A percentile compares a stretch with the other conserved stretches of the same genome.
phyloP scores from a whole-genome alignment of 805 yeast species.

The Wickerhamiella nectarea region DNA sequence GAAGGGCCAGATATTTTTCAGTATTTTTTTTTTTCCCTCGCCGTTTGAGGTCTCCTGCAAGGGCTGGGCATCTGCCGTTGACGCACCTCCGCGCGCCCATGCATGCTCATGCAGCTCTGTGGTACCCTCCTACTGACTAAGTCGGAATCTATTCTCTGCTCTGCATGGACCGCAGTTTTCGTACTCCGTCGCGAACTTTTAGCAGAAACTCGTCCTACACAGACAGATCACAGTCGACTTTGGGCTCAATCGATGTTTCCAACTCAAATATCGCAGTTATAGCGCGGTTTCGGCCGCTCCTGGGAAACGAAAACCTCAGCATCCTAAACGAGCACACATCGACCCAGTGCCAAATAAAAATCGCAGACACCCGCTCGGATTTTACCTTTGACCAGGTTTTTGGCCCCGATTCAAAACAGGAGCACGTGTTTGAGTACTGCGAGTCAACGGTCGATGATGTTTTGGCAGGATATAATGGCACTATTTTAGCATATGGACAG shows the following conservation, averaged over 20 bases:
- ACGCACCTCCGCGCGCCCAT: no score
- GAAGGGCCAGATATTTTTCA: no score
- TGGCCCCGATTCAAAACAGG: conserved; percentile 37
- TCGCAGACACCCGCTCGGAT: conserved; percentile 16
- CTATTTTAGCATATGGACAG: conserved; percentile 68
- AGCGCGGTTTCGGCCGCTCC: conserved; percentile 57
- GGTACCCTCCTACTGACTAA: conserved; percentile 1
- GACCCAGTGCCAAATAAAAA: conserved; percentile 14
- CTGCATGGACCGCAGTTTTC: conserved; percentile 8
- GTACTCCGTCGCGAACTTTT: conserved; percentile 7
- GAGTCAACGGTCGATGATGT: conserved; percentile 54
- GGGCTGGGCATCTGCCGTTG: no score
- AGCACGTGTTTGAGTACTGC: conserved; percentile 44
- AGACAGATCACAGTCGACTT: conserved; percentile 4
- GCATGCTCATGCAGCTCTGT: not conserved
- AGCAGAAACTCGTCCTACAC: conserved; percentile 6
- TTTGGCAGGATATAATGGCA: conserved; percentile 62
- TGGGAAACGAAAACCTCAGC: conserved; percentile 21
- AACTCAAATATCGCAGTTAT: conserved; percentile 43
- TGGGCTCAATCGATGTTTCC: not conserved
- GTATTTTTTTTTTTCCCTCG: not conserved
- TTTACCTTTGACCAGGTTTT: conserved; percentile 61
- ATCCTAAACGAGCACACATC: conserved; percentile 1
- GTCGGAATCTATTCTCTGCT: conserved; percentile 1
- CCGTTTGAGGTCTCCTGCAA: no score